These are phyloP conservation scores for Epichloe bromicola DNA, from an alignment of 2,329 filamentous ascomycete genomes.

Conservation along the genomic window DNA sequence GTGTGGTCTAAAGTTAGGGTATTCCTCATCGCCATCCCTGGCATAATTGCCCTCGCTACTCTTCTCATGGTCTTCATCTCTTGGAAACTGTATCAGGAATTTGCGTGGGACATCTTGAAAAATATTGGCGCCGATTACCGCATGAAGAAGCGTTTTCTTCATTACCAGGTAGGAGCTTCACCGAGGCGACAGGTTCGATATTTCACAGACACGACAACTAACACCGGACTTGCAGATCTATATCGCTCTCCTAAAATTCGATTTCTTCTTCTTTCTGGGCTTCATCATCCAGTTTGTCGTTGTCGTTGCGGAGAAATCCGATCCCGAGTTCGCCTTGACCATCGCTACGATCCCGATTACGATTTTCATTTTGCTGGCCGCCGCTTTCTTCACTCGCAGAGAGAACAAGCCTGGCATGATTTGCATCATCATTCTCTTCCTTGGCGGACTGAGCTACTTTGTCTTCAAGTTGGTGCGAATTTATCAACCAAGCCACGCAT, in stretches of 20 bases:
- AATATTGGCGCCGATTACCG: constrained; percentile 94
- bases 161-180: constrained; percentile 64
- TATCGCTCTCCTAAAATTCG: constrained; percentile 93
- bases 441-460: constrained; percentile 86
- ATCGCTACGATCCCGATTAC: constrained; percentile 84
- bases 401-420: constrained; percentile 74
- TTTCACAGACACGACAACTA: not conserved
- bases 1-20: constrained; percentile 62
- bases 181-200: not conserved
- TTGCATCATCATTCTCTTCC: constrained; percentile 68
- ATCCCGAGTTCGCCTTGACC: constrained; percentile 73
- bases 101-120: constrained; percentile 99
- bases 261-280: constrained; percentile 99
- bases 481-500: constrained; percentile 52
- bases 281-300: constrained; percentile 98
- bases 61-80: constrained; percentile 62
- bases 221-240: constrained; percentile 55
- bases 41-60: constrained; percentile 66
- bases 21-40: constrained; percentile 74
- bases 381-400: constrained; percentile 71
- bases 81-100: constrained; percentile 96
- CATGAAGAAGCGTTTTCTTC: constrained; percentile 92
- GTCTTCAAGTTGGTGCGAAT: constrained; percentile 97
- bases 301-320: constrained; percentile 58
- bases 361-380: constrained; percentile 72